These are phyloP conservation scores for Aphanomyces invadans DNA, from an alignment of 352 stramenopile species.

Conservation along the genomic window DNA sequence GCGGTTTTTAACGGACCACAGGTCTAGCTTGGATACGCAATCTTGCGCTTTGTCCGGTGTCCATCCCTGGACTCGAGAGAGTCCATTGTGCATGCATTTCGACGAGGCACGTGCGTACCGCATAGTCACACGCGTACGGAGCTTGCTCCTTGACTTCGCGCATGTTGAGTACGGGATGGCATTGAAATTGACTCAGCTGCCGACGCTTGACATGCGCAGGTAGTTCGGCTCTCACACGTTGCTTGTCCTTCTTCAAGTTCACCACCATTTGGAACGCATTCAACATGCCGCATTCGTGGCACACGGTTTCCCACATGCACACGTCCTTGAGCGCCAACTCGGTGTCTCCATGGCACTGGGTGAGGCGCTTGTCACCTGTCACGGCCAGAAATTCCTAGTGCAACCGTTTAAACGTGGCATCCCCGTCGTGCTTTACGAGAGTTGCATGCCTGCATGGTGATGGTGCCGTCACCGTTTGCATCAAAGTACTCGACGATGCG, in stretches of 20 bases:
- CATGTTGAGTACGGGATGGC: conserved; percentile 60
- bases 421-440: too few species aligned
- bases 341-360: conserved; percentile 65
- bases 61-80: conserved; percentile 31
- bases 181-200: conserved; percentile 45
- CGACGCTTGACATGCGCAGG: conserved; percentile 57
- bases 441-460: conserved; percentile 37
- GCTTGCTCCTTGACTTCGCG: conserved; percentile 44
- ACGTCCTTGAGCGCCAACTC: conserved; percentile 66
- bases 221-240: conserved; percentile 54
- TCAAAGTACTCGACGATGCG: conserved; percentile 85
- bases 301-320: conserved; percentile 89
- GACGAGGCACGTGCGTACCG: conserved; percentile 5
- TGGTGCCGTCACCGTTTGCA: conserved; percentile 46
- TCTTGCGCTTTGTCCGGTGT: conserved; percentile 41
- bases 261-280: conserved; percentile 83
- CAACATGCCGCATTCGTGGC: conserved; percentile 85
- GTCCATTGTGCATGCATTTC: neutral
- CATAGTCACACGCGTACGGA: conserved; percentile 46
- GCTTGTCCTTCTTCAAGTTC: conserved; percentile 32
- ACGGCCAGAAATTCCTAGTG: conserved; percentile 78
- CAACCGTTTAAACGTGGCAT: too few species aligned
- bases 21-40: conserved; percentile 60
- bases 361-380: conserved; percentile 55
- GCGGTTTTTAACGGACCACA: conserved; percentile 59